Base-by-base conservation (phyloP, 2,329 filamentous ascomycete genomes). In the Neonectria faginata region DNA sequence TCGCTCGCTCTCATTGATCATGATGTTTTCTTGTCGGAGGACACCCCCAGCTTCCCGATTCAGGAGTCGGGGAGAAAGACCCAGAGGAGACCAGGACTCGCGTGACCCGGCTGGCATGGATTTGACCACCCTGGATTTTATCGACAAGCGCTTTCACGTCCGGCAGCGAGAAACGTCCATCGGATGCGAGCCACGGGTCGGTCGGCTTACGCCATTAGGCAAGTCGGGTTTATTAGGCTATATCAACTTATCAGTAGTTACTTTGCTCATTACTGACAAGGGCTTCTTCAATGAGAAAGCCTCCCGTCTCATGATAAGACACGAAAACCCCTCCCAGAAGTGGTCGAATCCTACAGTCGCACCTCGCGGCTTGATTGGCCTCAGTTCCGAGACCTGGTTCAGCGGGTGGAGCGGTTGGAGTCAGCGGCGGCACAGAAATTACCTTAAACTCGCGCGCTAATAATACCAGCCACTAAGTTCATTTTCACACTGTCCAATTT, bases 121-220 rank as follows among this genome's bases (percentile, higher is more conserved):
- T 55, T 42, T 16, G 12, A 14, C 36, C 36, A 44, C 36, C 10
- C 52, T 42, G 22, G n/a, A 29, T 53, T 14, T 29, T 29, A 39
- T 44, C 36, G 22, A 55, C 33, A 55, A 25, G 22, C n/a, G 18
- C 33, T 20, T n/a, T 31, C 25, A 36, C 27, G 14, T 16, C n/a
- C 22, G 16, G 7, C 39, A 9, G 12, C 5, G 33, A 31, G 25
- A 12, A 25, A 20, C 27, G 10, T 11, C 12, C 22, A 16, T 25
- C 42, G 42, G 44, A 53, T 44, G 22, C 47, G 27, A 42, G 20
- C 16, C 44, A 25, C 56, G 56, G 56, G 33, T 20, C 50, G 56
- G 33, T 20, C 50, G 61, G 56, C 12, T 42, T 55, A 56, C 61
- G 61, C 29, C 31, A 42, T 56, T 51, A 25, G 27, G 42, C 36